phyloP scores from a whole-genome alignment of 345 rosid species.

The Theobroma cacao region DNA sequence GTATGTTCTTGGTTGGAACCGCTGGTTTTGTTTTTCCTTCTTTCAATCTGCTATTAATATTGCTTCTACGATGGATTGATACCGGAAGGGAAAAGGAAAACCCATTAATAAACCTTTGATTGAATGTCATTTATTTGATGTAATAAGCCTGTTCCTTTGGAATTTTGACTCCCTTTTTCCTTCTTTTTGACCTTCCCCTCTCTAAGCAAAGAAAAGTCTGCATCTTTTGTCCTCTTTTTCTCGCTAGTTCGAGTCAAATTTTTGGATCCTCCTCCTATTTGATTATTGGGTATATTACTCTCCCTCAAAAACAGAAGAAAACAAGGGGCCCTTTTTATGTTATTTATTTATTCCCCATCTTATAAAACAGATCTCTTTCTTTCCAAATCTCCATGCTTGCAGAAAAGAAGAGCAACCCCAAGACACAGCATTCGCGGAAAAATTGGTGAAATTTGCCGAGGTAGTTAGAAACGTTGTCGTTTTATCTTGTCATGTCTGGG shows the following conservation, averaged over 20 bases:
- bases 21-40: background rate
- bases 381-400: background rate
- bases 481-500: slow-evolving; percentile 28
- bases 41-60: background rate
- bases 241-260: background rate
- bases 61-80: background rate
- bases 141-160: background rate
- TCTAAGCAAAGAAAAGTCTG: background rate
- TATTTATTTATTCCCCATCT: background rate
- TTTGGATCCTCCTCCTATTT: background rate
- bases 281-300: slow-evolving; percentile 1
- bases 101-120: background rate
- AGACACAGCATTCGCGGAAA: background rate
- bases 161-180: slow-evolving; percentile 10
- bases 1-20: background rate
- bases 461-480: slow-evolving; percentile 3
- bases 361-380: background rate
- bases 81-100: background rate
- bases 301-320: background rate
- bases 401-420: background rate
- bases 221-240: background rate
- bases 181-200: background rate
- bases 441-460: background rate
- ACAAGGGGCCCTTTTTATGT: background rate
- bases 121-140: background rate